phyloP scores from a whole-genome alignment of 1,139 yeast species.

The Yamadazyma sp. region DNA sequence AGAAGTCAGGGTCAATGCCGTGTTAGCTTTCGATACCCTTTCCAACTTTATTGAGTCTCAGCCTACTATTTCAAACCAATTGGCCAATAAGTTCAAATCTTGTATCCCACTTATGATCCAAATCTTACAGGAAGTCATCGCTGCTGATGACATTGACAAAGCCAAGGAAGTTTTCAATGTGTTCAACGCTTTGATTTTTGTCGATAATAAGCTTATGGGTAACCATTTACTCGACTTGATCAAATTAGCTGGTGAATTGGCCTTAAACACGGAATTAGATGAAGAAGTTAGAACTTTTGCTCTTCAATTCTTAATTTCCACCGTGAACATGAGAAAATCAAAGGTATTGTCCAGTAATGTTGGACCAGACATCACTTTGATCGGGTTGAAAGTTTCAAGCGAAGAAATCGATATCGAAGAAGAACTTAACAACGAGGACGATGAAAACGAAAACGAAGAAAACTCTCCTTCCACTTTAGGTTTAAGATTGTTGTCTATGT shows the following conservation, averaged over 20 bases:
- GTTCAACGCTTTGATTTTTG: slow-evolving; percentile 73
- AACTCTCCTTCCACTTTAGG: slow-evolving; percentile 78
- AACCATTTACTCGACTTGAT: slow-evolving; percentile 70
- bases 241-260: slow-evolving; percentile 73
- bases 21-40: slow-evolving; percentile 77
- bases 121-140: slow-evolving; percentile 75
- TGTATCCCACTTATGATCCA: slow-evolving; percentile 80
- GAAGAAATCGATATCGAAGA: slow-evolving; percentile 76
- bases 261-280: slow-evolving; percentile 65
- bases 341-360: slow-evolving; percentile 63
- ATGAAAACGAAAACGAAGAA: slow-evolving; percentile 91
- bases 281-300: slow-evolving; percentile 85
- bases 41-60: slow-evolving; percentile 67
- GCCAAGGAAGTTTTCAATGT: slow-evolving; percentile 82
- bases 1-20: slow-evolving; percentile 80
- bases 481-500: slow-evolving; percentile 73
- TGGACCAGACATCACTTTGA: slow-evolving; percentile 76
- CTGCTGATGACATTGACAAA: slow-evolving; percentile 67
- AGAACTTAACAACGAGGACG: slow-evolving; percentile 76
- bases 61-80: slow-evolving; percentile 42
- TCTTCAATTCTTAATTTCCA: slow-evolving; percentile 79
- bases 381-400: slow-evolving; percentile 76
- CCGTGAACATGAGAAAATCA: slow-evolving; percentile 70
- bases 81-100: slow-evolving; percentile 61
- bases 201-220: slow-evolving; percentile 79